Percentiles rank a stretch among this genome's conserved stretches.
These are phyloP conservation scores for Backusella parvicylindrica DNA, from an alignment of 192 early-diverging fungal genomes.

Conservation along the genomic window DNA sequence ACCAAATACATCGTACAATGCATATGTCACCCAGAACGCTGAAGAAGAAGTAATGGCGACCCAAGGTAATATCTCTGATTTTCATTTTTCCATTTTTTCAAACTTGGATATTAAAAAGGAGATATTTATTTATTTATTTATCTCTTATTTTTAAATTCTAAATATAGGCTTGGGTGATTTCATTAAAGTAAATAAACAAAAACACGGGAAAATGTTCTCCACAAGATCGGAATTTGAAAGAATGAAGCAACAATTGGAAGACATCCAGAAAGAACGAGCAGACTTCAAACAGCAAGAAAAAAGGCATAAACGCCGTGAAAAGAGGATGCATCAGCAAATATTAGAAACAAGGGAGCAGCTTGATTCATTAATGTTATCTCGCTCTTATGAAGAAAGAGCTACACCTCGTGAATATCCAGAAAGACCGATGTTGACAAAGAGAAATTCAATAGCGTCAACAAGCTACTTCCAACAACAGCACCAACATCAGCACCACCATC, in stretches of 20 bases:
- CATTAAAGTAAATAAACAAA: neutral
- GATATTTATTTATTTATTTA: neutral
- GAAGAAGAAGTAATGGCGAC: neutral
- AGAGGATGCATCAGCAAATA: constrained; percentile 1
- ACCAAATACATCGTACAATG: neutral
- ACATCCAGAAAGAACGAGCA: neutral
- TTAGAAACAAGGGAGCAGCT: neutral
- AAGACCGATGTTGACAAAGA: neutral
- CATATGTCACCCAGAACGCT: neutral
- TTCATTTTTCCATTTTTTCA: neutral
- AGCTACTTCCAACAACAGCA: neutral
- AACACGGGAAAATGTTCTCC: neutral
- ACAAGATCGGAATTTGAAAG: neutral
- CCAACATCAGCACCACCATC: neutral
- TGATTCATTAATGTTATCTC: neutral
- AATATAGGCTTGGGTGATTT: neutral
- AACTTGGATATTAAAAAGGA: neutral
- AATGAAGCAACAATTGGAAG: neutral
- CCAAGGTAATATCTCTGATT: neutral
- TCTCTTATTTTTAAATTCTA: neutral
- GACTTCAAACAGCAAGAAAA: neutral
- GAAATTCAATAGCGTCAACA: neutral
- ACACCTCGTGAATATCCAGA: constrained; percentile 1
- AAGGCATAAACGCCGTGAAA: neutral
- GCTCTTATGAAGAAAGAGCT: neutral